These are phyloP conservation scores for Pichia norvegensis DNA, from an alignment of 1,139 yeast species.

Conservation along the genomic window DNA sequence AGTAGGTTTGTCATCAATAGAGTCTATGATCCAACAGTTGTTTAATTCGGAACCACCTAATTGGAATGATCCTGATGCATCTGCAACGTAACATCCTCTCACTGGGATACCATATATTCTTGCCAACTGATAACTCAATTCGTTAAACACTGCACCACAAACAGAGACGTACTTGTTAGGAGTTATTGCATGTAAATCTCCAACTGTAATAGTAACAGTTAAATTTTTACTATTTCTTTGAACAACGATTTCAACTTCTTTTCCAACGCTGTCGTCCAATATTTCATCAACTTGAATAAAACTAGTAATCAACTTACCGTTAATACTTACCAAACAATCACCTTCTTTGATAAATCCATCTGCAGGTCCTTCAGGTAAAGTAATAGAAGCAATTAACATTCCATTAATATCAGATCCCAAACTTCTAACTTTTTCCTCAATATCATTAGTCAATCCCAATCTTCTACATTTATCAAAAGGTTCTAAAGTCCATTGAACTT, in stretches of 20 bases:
- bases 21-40: constrained; percentile 68
- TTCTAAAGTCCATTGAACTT: constrained; percentile 79
- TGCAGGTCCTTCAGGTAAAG: constrained; percentile 85
- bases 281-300: constrained; percentile 81
- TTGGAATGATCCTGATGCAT: constrained; percentile 73
- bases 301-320: constrained; percentile 57
- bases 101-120: constrained; percentile 78
- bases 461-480: constrained; percentile 91
- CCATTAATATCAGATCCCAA: constrained; percentile 63
- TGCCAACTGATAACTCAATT: constrained; percentile 82
- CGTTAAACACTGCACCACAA: constrained; percentile 81
- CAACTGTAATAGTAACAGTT: constrained; percentile 46
- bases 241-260: constrained; percentile 48
- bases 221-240: constrained; percentile 71
- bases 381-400: constrained; percentile 72
- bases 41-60: constrained; percentile 48
- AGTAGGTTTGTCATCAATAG: constrained; percentile 68
- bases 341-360: constrained; percentile 72
- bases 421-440: constrained; percentile 62
- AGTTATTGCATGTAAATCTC: constrained; percentile 73
- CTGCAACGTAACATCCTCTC: constrained; percentile 71
- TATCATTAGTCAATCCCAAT: constrained; percentile 69
- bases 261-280: constrained; percentile 63
- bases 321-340: constrained; percentile 70
- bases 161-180: constrained; percentile 77